Conservation (phyloP, 148 eudicot genomes). For the Beta vulgaris region DNA sequence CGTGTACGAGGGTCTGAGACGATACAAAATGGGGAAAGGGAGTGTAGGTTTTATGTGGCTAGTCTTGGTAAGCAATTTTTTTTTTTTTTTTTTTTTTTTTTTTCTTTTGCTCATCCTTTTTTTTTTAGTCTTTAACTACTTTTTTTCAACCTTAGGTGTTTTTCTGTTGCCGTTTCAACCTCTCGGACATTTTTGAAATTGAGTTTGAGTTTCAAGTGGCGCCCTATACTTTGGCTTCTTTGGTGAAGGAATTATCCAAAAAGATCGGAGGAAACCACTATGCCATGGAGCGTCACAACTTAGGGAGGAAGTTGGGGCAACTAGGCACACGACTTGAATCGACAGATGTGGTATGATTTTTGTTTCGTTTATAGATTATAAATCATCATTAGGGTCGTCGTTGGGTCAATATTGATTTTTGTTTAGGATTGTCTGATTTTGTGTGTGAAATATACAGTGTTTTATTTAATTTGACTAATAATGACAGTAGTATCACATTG, state of each 20-base stretch:
- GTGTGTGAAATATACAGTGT: no score
- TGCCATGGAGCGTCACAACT: background rate
- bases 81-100: background rate
- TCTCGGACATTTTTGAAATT: background rate
- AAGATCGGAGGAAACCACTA: background rate
- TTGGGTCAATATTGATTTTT: no score
- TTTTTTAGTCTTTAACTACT: background rate
- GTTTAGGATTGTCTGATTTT: no score
- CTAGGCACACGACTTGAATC: slow-evolving; percentile 8
- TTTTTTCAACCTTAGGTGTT: background rate
- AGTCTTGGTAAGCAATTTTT: background rate
- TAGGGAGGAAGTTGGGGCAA: background rate
- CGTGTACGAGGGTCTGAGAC: background rate
- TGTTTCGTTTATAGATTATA: no score
- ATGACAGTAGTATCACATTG: no score
- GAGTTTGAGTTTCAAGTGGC: background rate
- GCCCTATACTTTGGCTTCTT: background rate
- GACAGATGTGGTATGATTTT: no score
- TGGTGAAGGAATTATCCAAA: background rate
- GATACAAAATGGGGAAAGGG: background rate
- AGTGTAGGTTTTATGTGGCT: background rate
- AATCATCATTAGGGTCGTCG: no score
- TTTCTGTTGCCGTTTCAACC: background rate
- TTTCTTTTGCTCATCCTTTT: background rate
- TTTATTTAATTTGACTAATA: no score